Conservation (phyloP, 768 basidiomycete genomes). For the Gelatoporia subvermispora region DNA sequence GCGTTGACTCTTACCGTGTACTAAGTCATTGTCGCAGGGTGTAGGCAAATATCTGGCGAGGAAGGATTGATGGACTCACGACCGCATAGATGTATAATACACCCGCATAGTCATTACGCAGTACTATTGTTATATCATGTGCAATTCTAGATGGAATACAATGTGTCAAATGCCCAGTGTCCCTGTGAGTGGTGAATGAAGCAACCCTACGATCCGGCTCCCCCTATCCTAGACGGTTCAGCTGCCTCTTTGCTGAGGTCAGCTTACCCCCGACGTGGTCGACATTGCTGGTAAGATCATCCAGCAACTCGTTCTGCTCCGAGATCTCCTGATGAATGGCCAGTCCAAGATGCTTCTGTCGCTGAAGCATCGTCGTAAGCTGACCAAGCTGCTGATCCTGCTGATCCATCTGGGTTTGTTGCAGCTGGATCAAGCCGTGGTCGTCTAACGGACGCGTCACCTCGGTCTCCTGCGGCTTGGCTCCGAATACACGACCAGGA, state of each 20-base stretch:
- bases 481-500: constrained; percentile 78
- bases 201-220: constrained; percentile 2
- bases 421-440: constrained; percentile 71
- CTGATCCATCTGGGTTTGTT: constrained; percentile 73
- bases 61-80: constrained; percentile 16
- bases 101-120: constrained; percentile 10
- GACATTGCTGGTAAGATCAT: constrained; percentile 71
- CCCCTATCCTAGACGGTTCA: constrained; percentile 67
- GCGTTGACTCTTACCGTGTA: not conserved
- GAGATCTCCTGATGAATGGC: constrained; percentile 82
- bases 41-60: constrained; percentile 49
- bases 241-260: constrained; percentile 70
- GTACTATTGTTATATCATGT: constrained; percentile 11
- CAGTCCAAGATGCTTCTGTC: constrained; percentile 82
- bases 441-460: constrained; percentile 86
- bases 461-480: constrained; percentile 71
- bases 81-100: constrained; percentile 8
- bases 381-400: constrained; percentile 82
- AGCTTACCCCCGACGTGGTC: constrained; percentile 78
- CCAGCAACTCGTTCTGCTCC: constrained; percentile 81
- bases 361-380: constrained; percentile 73
- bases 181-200: not conserved
- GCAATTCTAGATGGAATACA: constrained; percentile 10
- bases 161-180: constrained; percentile 3
- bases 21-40: constrained; percentile 36